phyloP scores from a whole-genome alignment of 768 basidiomycete genomes.

The Termitomyces sp. region DNA sequence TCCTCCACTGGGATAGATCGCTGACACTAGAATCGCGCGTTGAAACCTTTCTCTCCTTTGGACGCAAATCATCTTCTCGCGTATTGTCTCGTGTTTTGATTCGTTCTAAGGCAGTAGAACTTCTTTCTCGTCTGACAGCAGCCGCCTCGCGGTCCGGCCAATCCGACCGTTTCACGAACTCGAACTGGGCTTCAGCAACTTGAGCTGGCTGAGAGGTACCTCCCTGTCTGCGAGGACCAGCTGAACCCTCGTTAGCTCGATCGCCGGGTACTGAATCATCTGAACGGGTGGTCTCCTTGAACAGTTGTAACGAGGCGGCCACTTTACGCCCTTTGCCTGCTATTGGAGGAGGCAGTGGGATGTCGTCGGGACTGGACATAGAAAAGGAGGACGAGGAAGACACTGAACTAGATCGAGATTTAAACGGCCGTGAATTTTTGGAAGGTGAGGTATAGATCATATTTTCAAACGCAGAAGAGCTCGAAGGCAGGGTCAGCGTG shows the following conservation, averaged over 20 bases:
- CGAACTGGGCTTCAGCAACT: slow-evolving; percentile 63
- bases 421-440: slow-evolving; percentile 24
- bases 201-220: slow-evolving; percentile 39
- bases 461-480: slow-evolving; percentile 13
- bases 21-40: slow-evolving; percentile 36
- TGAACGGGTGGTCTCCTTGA: slow-evolving; percentile 62
- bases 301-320: slow-evolving; percentile 74
- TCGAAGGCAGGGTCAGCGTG: slow-evolving; percentile 32
- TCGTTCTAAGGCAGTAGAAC: slow-evolving; percentile 53
- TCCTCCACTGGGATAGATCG: slow-evolving; percentile 55
- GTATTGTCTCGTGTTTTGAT: slow-evolving; percentile 45
- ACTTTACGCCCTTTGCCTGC: slow-evolving; percentile 74
- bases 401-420: slow-evolving; percentile 29
- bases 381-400: slow-evolving; percentile 27
- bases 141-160: slow-evolving; percentile 80
- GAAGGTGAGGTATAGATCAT: slow-evolving; percentile 17
- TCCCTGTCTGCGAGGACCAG: slow-evolving; percentile 22
- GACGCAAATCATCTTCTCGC: slow-evolving; percentile 23
- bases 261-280: slow-evolving; percentile 27
- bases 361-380: slow-evolving; percentile 22
- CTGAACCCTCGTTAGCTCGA: slow-evolving; percentile 20
- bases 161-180: slow-evolving; percentile 80
- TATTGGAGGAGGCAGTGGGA: slow-evolving; percentile 22
- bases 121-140: slow-evolving; percentile 64
- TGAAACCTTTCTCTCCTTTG: slow-evolving; percentile 30